Evolutionary conservation across 352 stramenopile genomes (phyloP), one percentile per base, ranked within the genome.

Genomic region (Halophytophthora polymorphica): DNA sequence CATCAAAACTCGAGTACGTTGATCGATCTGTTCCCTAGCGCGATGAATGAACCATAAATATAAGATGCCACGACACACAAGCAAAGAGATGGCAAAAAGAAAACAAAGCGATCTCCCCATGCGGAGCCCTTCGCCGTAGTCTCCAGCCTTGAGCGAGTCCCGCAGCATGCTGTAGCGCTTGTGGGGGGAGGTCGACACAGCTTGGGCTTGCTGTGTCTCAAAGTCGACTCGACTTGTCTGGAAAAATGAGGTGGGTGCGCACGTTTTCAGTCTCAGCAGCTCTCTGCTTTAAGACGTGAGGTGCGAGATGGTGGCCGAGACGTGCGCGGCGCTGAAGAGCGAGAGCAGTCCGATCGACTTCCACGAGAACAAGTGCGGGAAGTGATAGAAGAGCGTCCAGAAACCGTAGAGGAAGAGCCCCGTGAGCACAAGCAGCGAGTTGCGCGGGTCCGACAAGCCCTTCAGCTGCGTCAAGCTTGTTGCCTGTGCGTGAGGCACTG

Each of bases 311-410:
- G 65, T 50, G 13, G 74, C 73, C 25, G 74, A 87, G 38, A 90
- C 57, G 63, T 92, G 78, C 52, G 71, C 56, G 31, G 65, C 60
- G 17, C 74, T 92, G 45, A 92, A 71, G 21, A 81, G 22, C 17
- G 70, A 62, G 19, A 92, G 63, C 58, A 92, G n/a, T n/a, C 82
- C 43, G 47, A 83, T 71, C 23, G 77, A 71, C 51, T 85, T 90
- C 81, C 78, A 90, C 25, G 78, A 77, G 43, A 89, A 90, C 3
- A 88, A 64, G 42, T 92, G 72, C 25, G 81, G 81, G 50, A 83
- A 86, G 60, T 92, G 73, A 55, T 89, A 90, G 35, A 90, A 68
- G n/a, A 88, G 53, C 45, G 78, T 88, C 81, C 81, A 92, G 14
- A 92, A 43, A 3, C 78, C 73, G 41, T 88, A 92, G 31, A 92